phyloP scores from a whole-genome alignment of 2,329 filamentous ascomycete species.

The Cercospora sp. region DNA sequence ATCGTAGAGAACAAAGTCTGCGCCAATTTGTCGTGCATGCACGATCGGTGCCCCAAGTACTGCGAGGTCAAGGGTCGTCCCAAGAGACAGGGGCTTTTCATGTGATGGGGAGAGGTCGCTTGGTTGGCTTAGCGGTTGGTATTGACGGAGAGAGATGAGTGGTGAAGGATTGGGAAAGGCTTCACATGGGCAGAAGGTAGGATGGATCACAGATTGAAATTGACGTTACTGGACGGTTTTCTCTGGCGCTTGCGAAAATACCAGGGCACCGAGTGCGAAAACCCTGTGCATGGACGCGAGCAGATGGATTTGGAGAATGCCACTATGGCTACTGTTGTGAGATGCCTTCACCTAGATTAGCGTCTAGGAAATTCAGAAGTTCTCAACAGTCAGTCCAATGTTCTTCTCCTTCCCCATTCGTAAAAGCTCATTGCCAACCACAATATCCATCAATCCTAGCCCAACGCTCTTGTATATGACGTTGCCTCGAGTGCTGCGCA shows the following conservation, averaged over 20 bases:
- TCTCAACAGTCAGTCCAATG: constrained; percentile 56
- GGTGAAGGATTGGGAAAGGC: not conserved
- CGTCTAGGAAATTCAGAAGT: constrained; percentile 40
- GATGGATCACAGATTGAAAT: not conserved
- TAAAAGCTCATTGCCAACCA: constrained; percentile 61
- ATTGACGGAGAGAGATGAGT: not conserved
- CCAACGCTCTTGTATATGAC: constrained; percentile 71
- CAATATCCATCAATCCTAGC: constrained; percentile 67
- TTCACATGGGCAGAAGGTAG: not conserved
- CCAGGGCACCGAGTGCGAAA: not conserved
- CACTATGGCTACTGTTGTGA: not conserved
- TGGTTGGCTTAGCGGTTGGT: not conserved
- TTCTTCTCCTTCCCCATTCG: constrained; percentile 56
- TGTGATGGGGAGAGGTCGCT: not conserved
- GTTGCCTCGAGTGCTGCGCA: constrained; percentile 54
- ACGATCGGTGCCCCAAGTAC: constrained; percentile 29
- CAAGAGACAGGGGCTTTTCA: not conserved
- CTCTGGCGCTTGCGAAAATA: not conserved
- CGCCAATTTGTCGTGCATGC: constrained; percentile 30
- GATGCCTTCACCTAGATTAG: not conserved
- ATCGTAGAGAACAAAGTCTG: constrained; percentile 37
- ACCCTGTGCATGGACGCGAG: not conserved
- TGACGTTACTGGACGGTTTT: not conserved
- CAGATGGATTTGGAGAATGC: not conserved
- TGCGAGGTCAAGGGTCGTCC: constrained; percentile 14